A percentile compares a stretch with the other conserved stretches of the same genome.
Conservation (phyloP, 108 stramenopile species). For the Schizochytrium sp. region DNA sequence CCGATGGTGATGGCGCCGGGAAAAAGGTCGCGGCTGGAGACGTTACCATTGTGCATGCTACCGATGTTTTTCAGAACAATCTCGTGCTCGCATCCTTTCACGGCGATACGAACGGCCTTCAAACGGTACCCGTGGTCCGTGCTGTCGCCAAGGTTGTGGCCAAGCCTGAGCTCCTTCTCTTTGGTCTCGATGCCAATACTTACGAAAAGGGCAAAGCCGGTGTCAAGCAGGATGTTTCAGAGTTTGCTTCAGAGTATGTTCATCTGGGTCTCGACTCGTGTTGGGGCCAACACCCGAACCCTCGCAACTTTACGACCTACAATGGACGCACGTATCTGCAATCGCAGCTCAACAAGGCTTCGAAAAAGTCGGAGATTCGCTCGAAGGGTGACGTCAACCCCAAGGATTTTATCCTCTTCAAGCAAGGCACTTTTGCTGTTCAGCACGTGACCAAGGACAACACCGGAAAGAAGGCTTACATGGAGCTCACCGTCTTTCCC, state of each 20-base stretch:
- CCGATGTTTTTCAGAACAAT: not conserved
- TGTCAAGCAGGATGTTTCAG: conserved; percentile 17
- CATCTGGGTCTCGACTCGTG: conserved; percentile 18
- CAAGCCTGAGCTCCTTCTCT: not conserved
- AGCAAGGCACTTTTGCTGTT: not conserved
- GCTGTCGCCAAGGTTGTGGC: not conserved
- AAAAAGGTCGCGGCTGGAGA: conserved; percentile 18
- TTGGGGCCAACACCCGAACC: conserved; percentile 22
- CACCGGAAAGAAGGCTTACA: conserved; percentile 22
- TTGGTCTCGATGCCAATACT: conserved; percentile 34
- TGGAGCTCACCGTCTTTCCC: conserved; percentile 29
- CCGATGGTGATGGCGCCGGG: not conserved
- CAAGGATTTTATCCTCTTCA: conserved; percentile 34
- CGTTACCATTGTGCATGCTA: not conserved
- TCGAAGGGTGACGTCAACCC: conserved; percentile 34
- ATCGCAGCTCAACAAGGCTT: conserved; percentile 39
- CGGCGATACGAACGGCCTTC: conserved; percentile 35
- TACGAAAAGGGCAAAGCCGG: not conserved
- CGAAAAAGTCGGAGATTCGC: conserved; percentile 51
- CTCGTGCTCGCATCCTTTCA: conserved; percentile 25
- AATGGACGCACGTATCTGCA: conserved; percentile 35
- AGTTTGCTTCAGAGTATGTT: conserved; percentile 18
- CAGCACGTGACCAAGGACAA: conserved; percentile 17
- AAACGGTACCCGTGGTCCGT: conserved; percentile 19
- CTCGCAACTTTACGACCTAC: conserved; percentile 23